These are phyloP conservation scores for Trichoderma atroviride DNA, from an alignment of 2,329 filamentous ascomycete genomes.

Conservation along the genomic window DNA sequence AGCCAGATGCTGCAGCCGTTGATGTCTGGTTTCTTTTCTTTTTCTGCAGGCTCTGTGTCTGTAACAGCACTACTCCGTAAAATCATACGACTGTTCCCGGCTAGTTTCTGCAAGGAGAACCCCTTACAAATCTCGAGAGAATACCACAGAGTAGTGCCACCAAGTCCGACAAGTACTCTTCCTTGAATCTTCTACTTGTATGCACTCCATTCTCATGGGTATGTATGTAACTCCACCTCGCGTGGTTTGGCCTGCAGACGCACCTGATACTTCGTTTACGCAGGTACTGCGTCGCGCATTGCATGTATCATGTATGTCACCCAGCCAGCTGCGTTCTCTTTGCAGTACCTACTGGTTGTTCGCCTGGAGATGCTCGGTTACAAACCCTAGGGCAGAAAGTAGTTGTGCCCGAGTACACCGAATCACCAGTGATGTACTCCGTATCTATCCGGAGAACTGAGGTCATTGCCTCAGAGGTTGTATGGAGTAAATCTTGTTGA, in stretches of 20 bases:
- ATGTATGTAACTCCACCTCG: not conserved
- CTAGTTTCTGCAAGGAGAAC: not conserved
- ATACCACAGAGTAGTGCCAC: not conserved
- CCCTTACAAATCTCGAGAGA: not conserved
- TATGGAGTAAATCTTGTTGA: not conserved
- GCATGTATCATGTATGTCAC: constrained; percentile 13
- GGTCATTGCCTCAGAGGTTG: not conserved
- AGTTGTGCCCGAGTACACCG: not conserved
- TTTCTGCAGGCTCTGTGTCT: not conserved
- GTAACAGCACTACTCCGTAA: not conserved
- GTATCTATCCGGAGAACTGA: not conserved
- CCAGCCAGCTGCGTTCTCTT: not conserved
- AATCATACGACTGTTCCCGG: not conserved
- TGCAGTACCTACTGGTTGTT: not conserved
- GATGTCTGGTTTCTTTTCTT: not conserved
- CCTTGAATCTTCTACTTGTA: not conserved
- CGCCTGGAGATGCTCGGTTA: not conserved
- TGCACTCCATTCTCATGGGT: not conserved
- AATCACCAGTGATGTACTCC: not conserved
- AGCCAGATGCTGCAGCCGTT: not conserved
- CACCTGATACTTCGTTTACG: constrained; percentile 10
- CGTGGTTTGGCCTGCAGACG: constrained; percentile 6
- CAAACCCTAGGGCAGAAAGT: not conserved
- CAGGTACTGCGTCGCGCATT: not conserved
- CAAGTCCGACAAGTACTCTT: not conserved